A percentile compares a stretch with the other conserved stretches of the same genome.
Evolutionary conservation across 1,284 basidiomycete species (phyloP).

Genomic region (Prillingera fragicola): DNA sequence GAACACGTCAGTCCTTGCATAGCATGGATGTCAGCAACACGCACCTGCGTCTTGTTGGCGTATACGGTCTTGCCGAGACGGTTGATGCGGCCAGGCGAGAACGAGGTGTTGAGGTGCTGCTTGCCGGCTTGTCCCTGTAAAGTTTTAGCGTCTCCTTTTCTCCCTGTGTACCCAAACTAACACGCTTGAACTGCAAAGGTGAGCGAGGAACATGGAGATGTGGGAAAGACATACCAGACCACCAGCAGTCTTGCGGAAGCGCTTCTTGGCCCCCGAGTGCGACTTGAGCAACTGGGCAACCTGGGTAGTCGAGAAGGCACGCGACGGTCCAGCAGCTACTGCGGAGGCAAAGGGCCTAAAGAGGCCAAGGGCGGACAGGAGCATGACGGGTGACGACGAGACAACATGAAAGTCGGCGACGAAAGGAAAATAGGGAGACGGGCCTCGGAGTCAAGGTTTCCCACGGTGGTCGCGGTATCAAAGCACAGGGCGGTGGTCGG

Average conservation of each 20-base stretch:
- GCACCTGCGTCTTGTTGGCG: constrained; percentile 30
- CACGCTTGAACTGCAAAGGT: constrained; percentile 28
- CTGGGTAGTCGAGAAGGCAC: constrained; percentile 11
- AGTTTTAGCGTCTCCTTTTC: neutral
- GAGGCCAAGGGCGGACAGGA: neutral
- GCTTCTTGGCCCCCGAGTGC: constrained; percentile 37
- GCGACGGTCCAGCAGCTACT: constrained; percentile 2
- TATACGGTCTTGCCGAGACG: constrained; percentile 31
- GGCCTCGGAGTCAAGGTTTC: neutral
- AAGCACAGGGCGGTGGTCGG: neutral
- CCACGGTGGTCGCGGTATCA: neutral
- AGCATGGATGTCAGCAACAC: too few relatives aligned
- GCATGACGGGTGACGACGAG: neutral
- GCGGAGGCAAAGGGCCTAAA: neutral
- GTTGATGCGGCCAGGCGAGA: constrained; percentile 34
- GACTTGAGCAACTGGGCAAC: constrained; percentile 27
- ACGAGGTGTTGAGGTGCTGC: constrained; percentile 35
- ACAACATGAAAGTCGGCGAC: neutral
- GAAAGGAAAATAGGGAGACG: neutral
- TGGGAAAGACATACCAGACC: constrained; percentile 25
- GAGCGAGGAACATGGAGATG: neutral
- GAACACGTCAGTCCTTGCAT: neutral
- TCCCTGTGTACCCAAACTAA: constrained; percentile 8
- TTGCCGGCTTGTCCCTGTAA: constrained; percentile 34
- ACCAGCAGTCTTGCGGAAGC: constrained; percentile 30